phyloP scores from a whole-genome alignment of 2,329 filamentous ascomycete species.

The Cladosporium colombiae region DNA sequence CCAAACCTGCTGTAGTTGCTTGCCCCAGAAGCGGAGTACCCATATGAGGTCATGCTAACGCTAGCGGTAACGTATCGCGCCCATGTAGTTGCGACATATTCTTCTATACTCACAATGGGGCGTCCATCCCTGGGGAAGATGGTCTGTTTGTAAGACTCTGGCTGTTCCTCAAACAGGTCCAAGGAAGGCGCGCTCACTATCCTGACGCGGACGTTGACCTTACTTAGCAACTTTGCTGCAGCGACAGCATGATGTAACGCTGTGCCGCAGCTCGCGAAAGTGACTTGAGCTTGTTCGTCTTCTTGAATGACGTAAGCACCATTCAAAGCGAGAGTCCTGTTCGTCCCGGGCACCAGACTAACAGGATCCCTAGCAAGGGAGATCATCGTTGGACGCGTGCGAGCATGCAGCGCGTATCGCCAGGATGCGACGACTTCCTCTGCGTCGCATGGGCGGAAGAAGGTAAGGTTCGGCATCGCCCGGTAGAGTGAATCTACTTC shows the following conservation, averaged over 20 bases:
- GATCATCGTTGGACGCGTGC: constrained; percentile 45
- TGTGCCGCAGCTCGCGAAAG: constrained; percentile 52
- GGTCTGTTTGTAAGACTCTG: no score
- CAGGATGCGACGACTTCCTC: constrained; percentile 46
- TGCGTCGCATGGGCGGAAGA: constrained; percentile 40
- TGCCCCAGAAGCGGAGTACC: no score
- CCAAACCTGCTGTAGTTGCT: no score
- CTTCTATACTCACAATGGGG: no score
- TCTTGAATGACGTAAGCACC: constrained; percentile 47
- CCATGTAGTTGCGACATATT: no score
- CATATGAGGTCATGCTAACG: no score
- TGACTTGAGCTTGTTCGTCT: constrained; percentile 44
- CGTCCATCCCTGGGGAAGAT: no score
- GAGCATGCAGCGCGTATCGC: constrained; percentile 42
- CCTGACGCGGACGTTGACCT: no score
- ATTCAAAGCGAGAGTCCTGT: constrained; percentile 40
- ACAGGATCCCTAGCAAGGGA: constrained; percentile 46
- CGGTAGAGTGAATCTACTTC: constrained; percentile 40
- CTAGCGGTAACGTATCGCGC: no score
- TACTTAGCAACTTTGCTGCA: no score
- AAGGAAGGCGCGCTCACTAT: no score
- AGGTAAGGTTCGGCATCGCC: constrained; percentile 41
- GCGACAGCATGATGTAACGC: constrained; percentile 52
- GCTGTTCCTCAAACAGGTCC: no score
- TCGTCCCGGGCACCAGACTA: constrained; percentile 40